Evolutionary conservation across 768 basidiomycete species (phyloP), one percentile per base, ranked within the genome.

Genomic region (Xerocomellus amylosporus): DNA sequence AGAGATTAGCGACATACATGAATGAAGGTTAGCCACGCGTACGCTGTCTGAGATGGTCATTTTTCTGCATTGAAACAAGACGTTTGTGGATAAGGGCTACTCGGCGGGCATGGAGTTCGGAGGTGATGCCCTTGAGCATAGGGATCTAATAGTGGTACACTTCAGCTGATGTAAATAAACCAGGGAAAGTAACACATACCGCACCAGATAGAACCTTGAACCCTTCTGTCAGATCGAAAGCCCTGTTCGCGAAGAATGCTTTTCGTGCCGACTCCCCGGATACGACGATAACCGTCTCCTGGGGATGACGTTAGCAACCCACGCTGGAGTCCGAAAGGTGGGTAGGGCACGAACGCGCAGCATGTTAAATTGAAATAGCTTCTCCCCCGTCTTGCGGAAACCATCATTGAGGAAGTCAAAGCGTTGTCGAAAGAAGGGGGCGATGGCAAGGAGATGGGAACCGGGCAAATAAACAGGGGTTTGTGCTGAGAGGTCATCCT

Each of bases 161-260:
- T 61, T 59, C 45, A 55, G 56, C 63, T 45, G 28, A 54, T 45
- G 52, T 55, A 36, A 64, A 55, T 49, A 53, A 48, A 54, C 55
- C 37, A 49, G 8, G 26, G 30, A 48, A 49, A 24, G 19, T 28
- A 20, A 33, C 19, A 81, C 86, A 59, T 67, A 90, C 88, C 51
- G 86, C 87, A 47, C 88, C 88, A 46, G 86, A 87, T 56, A 91
- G 78, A 63, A 88, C 80, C 63, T 84, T 87, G 76, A 88, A 90
- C 6, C 87, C 88, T 74, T 88, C 87, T 39, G 83, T 85, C 47
- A 91, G 79, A 69, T 90, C 87, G 58, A 91, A 80, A 20, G 80
- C 80, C 70, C 82, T 84, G 52, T 85, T 81, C 3, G 78, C 77
- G 63, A 90, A 87, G 71, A 90, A 90, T 4, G 82, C 77, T 51